phyloP scores from a whole-genome alignment of 768 basidiomycete species.

The Serendipita vermifera region DNA sequence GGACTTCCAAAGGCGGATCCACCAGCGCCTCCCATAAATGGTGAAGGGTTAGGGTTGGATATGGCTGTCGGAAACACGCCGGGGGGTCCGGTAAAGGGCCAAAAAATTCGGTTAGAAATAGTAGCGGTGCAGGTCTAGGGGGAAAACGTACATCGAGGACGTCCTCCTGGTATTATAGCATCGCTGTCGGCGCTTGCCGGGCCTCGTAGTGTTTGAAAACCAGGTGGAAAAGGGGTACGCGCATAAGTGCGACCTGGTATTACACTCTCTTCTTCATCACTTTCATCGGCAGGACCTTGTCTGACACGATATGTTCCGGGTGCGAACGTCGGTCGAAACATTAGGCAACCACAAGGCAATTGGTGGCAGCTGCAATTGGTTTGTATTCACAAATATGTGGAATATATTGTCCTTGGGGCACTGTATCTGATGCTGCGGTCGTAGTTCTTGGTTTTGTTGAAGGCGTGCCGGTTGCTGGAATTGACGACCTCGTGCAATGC shows the following conservation, averaged over 20 bases:
- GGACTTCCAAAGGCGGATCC: background rate
- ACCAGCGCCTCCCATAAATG: background rate
- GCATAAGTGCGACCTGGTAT: background rate
- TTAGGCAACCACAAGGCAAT: too few species aligned
- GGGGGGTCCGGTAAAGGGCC: background rate
- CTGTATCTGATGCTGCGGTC: too few species aligned
- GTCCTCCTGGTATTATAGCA: background rate
- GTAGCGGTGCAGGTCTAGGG: background rate
- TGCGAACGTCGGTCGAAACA: too few species aligned
- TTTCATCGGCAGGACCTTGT: constrained; percentile 3
- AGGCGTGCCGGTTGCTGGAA: too few species aligned
- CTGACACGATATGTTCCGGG: too few species aligned
- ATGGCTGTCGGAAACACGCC: background rate
- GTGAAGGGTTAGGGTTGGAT: background rate
- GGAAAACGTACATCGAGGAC: constrained; percentile 1
- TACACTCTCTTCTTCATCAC: background rate
- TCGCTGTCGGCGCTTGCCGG: background rate
- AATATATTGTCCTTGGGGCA: too few species aligned
- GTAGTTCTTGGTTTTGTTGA: too few species aligned
- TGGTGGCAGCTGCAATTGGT: too few species aligned
- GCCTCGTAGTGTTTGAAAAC: background rate
- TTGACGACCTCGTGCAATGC: too few species aligned
- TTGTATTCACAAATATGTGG: too few species aligned
- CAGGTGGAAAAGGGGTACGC: background rate
- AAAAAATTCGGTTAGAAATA: background rate